A percentile compares a stretch with the other conserved stretches of the same genome.
phyloP scores from a whole-genome alignment of 106 monocot species.

The Allium cepa region DNA sequence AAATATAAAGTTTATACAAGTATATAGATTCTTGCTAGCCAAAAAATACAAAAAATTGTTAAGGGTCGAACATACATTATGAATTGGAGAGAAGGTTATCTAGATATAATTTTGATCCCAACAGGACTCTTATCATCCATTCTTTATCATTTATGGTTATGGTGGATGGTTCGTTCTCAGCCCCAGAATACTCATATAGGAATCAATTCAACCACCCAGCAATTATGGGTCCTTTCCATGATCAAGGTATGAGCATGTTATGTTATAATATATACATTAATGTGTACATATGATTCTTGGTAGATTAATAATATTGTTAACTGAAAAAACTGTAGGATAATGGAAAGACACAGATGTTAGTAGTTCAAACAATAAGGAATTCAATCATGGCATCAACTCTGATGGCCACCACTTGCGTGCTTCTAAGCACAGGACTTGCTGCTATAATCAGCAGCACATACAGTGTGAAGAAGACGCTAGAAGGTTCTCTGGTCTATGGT shows the following conservation, averaged over 20 bases:
- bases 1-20: no score
- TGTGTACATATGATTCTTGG: background rate
- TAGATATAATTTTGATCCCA: constrained; percentile 47
- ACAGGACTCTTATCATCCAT: constrained; percentile 29
- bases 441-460: constrained; percentile 26
- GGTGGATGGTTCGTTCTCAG: constrained; percentile 29
- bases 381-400: constrained; percentile 16
- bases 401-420: constrained; percentile 21
- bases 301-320: background rate
- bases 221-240: constrained; percentile 41
- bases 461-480: constrained; percentile 15
- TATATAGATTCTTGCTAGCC: no score
- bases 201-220: constrained; percentile 41
- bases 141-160: constrained; percentile 49
- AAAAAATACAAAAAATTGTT: no score
- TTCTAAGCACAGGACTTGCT: constrained; percentile 21
- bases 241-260: constrained; percentile 27
- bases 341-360: constrained; percentile 13
- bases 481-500: constrained; percentile 5
- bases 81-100: constrained; percentile 55
- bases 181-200: constrained; percentile 41
- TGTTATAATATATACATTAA: no score
- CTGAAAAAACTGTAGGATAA: constrained; percentile 6
- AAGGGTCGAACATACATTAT: background rate
- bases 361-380: constrained; percentile 15